Conservation (phyloP, 345 rosid genomes). For the Gossypium raimondii region DNA sequence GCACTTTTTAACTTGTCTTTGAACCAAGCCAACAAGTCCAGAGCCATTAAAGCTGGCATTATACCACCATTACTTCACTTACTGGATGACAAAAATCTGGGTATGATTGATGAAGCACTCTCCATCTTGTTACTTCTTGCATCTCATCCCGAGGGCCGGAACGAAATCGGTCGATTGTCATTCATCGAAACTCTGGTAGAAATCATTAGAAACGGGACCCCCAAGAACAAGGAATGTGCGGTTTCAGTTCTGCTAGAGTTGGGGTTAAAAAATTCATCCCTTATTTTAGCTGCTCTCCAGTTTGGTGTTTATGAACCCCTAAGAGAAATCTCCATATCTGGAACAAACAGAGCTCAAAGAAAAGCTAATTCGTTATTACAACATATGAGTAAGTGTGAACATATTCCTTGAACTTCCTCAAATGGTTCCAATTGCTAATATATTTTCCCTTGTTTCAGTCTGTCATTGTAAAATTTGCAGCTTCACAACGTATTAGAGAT, state of each 20-base stretch:
- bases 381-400: conserved; percentile 58
- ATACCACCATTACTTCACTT: conserved; percentile 41
- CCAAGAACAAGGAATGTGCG: conserved; percentile 64
- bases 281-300: conserved; percentile 46
- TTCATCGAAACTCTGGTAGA: conserved; percentile 47
- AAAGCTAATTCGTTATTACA: conserved; percentile 58
- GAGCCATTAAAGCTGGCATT: conserved; percentile 53
- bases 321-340: conserved; percentile 38
- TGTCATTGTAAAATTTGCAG: not conserved
- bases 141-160: conserved; percentile 40
- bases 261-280: conserved; percentile 40
- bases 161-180: conserved; percentile 33
- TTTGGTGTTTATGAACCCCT: conserved; percentile 51
- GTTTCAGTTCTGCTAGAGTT: conserved; percentile 49
- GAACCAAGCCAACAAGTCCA: conserved; percentile 50
- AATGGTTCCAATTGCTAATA: not conserved
- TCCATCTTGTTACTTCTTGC: conserved; percentile 53
- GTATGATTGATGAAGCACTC: conserved; percentile 63
- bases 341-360: conserved; percentile 56
- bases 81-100: conserved; percentile 40
- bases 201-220: conserved; percentile 47
- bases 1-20: conserved; percentile 57
- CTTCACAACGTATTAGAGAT: conserved; percentile 14
- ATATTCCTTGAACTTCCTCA: conserved; percentile 31
- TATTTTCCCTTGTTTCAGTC: not conserved